These are phyloP conservation scores for Cucumis variabilis DNA, from an alignment of 331 rosid species.

Conservation along the genomic window DNA sequence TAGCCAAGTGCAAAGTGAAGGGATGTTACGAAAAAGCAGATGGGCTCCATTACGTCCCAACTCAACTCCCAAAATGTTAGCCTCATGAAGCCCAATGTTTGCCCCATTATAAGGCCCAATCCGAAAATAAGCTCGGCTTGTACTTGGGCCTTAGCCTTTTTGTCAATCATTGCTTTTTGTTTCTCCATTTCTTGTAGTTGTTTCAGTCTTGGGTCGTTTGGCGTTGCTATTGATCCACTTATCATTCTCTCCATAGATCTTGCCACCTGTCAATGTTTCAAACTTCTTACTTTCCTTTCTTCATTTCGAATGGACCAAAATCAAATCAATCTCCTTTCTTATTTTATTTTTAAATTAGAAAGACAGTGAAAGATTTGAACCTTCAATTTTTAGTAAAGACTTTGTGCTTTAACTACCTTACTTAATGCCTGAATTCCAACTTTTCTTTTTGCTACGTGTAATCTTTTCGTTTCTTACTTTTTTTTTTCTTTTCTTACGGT, in stretches of 20 bases:
- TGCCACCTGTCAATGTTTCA: slow-evolving; percentile 53
- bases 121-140: slow-evolving; percentile 67
- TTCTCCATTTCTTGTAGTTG: slow-evolving; percentile 62
- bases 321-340: too few species aligned
- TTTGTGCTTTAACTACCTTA: too few species aligned
- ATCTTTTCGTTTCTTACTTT: too few species aligned
- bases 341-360: too few species aligned
- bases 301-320: too few species aligned
- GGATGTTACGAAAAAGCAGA: slow-evolving; percentile 79
- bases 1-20: slow-evolving; percentile 63
- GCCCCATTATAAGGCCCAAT: slow-evolving; percentile 54
- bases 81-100: slow-evolving; percentile 76
- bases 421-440: too few species aligned
- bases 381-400: too few species aligned
- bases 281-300: too few species aligned
- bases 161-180: slow-evolving; percentile 56
- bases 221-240: slow-evolving; percentile 47
- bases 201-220: slow-evolving; percentile 65
- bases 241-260: slow-evolving; percentile 69
- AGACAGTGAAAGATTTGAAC: too few species aligned
- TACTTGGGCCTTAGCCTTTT: slow-evolving; percentile 60
- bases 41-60: slow-evolving; percentile 99
- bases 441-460: too few species aligned
- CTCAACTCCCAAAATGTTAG: slow-evolving; percentile 93
- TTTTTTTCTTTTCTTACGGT: too few species aligned